phyloP scores from a whole-genome alignment of 306 rosid genomes.

The Dalbergia oliveri region DNA sequence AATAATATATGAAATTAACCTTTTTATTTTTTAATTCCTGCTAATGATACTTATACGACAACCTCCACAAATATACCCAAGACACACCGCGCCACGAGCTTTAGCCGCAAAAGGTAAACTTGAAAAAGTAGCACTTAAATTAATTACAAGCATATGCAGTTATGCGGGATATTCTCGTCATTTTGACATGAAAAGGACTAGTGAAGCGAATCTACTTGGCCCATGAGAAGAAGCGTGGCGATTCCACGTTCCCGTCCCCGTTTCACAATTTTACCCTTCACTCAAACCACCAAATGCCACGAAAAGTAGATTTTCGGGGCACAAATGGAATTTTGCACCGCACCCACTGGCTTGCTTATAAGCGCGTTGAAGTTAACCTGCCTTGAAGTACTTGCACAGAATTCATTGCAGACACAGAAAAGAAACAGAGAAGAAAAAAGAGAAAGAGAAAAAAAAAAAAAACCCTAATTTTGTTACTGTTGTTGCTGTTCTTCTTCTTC shows the following conservation, averaged over 20 bases:
- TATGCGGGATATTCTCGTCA: background rate
- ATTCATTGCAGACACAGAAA: background rate
- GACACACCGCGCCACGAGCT: conserved; percentile 33
- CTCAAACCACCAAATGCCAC: background rate
- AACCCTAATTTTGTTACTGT: conserved; percentile 50
- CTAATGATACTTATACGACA: conserved; percentile 42
- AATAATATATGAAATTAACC: too few relatives aligned
- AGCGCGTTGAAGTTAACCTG: conserved; percentile 38
- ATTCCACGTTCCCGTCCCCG: conserved; percentile 2
- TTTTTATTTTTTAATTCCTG: background rate
- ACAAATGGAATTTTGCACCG: background rate
- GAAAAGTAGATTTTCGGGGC: background rate
- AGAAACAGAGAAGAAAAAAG: background rate
- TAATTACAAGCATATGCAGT: background rate
- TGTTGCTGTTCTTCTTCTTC: background rate
- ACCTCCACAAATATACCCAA: conserved; percentile 4
- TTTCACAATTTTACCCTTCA: conserved; percentile 34
- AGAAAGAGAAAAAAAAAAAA: background rate
- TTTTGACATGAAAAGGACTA: background rate
- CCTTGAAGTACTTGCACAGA: conserved; percentile 18
- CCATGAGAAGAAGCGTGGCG: conserved; percentile 43
- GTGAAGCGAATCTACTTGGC: conserved; percentile 17
- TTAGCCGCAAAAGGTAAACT: conserved; percentile 41
- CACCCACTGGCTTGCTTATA: background rate
- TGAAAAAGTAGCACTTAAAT: background rate